Percentiles rank a stretch among this genome's conserved stretches.
Conservation (phyloP, 768 basidiomycete species). For the Boletus rubropictus region DNA sequence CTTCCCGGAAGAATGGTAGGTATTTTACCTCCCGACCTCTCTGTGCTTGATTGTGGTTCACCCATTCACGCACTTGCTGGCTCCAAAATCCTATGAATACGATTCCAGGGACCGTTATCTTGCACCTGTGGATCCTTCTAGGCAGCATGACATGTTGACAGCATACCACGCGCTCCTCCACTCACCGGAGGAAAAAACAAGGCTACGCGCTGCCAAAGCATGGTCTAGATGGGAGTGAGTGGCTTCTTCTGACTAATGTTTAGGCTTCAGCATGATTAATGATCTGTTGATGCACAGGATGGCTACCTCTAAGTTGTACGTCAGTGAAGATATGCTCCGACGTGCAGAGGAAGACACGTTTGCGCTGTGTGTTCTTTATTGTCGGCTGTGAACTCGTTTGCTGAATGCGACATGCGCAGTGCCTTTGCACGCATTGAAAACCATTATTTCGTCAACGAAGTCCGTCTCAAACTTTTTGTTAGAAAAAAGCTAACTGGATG, state of each 20-base stretch:
- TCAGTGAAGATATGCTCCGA: constrained; percentile 63
- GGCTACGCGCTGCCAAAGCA: constrained; percentile 68
- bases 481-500: constrained; percentile 2
- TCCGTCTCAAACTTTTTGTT: constrained; percentile 26
- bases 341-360: constrained; percentile 69
- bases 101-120: constrained; percentile 72
- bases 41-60: neutral
- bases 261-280: neutral
- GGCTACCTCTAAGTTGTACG: constrained; percentile 69
- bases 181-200: constrained; percentile 59
- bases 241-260: neutral
- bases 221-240: constrained; percentile 92
- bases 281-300: constrained; percentile 45
- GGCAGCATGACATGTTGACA: constrained; percentile 72
- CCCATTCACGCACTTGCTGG: neutral
- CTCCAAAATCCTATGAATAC: neutral
- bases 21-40: neutral
- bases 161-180: constrained; percentile 83
- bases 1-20: constrained; percentile 85
- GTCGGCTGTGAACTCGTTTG: constrained; percentile 1
- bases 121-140: constrained; percentile 70
- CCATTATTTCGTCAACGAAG: constrained; percentile 83
- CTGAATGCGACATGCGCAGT: constrained; percentile 33
- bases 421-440: constrained; percentile 88
- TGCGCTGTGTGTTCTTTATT: constrained; percentile 51